phyloP scores from a whole-genome alignment of 495 filamentous ascomycete species.

The Venustampulla echinocandica region DNA sequence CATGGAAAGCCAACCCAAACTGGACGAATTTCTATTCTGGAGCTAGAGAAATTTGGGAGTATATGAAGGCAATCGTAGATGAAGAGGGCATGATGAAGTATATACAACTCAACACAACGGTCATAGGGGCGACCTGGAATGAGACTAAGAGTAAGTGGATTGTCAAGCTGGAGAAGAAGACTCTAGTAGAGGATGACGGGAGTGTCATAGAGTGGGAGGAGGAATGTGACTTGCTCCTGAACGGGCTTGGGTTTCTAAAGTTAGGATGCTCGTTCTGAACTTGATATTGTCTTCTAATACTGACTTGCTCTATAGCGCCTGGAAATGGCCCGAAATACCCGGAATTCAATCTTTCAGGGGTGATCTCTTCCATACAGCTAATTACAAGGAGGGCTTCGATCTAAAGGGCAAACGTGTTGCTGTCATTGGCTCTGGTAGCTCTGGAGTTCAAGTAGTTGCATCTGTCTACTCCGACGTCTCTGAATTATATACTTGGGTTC shows the following conservation, averaged over 20 bases:
- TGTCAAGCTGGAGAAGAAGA: constrained; percentile 5
- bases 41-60: constrained; percentile 48
- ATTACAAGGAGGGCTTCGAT: constrained; percentile 33
- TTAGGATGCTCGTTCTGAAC: background rate
- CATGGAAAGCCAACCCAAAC: constrained; percentile 45
- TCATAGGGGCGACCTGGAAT: constrained; percentile 9
- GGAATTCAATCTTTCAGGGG: constrained; percentile 10
- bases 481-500: constrained; percentile 11
- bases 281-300: background rate
- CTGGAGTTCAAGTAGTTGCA: constrained; percentile 53
- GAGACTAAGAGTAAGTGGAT: constrained; percentile 5
- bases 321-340: constrained; percentile 41
- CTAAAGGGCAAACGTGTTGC: constrained; percentile 40
- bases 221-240: constrained; percentile 5
- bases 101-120: constrained; percentile 25
- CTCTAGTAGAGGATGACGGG: background rate
- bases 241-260: constrained; percentile 12
- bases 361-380: constrained; percentile 10
- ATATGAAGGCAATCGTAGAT: constrained; percentile 44
- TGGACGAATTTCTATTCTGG: constrained; percentile 51
- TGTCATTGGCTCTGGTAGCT: constrained; percentile 29
- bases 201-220: too few relatives aligned
- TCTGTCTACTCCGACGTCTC: constrained; percentile 45
- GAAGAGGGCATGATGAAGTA: constrained; percentile 45
- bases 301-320: constrained; percentile 13